A percentile compares a stretch with the other conserved stretches of the same genome.
These are phyloP conservation scores for Penicillium nordicum DNA, from an alignment of 2,329 filamentous ascomycete species.

Conservation along the genomic window DNA sequence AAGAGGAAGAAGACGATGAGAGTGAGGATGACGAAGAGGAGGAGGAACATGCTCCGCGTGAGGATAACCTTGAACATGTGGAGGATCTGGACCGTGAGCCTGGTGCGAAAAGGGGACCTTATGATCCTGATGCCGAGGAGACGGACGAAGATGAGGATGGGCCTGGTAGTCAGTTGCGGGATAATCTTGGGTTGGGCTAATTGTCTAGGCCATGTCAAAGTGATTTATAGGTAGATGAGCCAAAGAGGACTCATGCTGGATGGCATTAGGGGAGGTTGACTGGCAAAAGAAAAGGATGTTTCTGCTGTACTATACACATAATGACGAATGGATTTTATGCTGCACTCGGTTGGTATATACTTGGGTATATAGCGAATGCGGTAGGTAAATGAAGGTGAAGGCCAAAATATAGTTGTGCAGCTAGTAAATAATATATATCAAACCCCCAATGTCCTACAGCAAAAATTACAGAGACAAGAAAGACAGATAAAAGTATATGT, in stretches of 20 bases:
- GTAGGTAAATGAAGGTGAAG: neutral
- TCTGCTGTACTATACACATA: slow-evolving; percentile 22
- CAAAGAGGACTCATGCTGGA: neutral
- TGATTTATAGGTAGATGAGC: neutral
- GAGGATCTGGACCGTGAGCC: slow-evolving; percentile 36
- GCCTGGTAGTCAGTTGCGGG: slow-evolving; percentile 31
- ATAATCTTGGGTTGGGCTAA: slow-evolving; percentile 31
- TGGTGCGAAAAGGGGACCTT: slow-evolving; percentile 18
- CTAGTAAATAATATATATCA: neutral
- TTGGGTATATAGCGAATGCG: neutral
- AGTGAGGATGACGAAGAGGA: slow-evolving; percentile 23
- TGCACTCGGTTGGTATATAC: slow-evolving; percentile 1
- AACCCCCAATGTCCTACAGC: neutral
- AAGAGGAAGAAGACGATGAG: slow-evolving; percentile 24
- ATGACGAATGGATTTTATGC: slow-evolving; percentile 19
- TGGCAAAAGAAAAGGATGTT: slow-evolving; percentile 1
- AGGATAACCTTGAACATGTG: slow-evolving; percentile 15
- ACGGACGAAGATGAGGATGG: slow-evolving; percentile 34
- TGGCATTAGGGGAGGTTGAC: neutral
- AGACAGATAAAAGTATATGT: neutral
- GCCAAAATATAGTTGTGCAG: too few species aligned
- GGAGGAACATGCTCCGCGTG: slow-evolving; percentile 11
- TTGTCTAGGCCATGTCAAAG: neutral
- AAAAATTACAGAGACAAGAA: neutral
- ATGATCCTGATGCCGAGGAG: slow-evolving; percentile 36